A percentile compares a stretch with the other conserved stretches of the same genome.
Evolutionary conservation across 495 filamentous ascomycete species (phyloP).

Genomic region (Neurospora sp.): DNA sequence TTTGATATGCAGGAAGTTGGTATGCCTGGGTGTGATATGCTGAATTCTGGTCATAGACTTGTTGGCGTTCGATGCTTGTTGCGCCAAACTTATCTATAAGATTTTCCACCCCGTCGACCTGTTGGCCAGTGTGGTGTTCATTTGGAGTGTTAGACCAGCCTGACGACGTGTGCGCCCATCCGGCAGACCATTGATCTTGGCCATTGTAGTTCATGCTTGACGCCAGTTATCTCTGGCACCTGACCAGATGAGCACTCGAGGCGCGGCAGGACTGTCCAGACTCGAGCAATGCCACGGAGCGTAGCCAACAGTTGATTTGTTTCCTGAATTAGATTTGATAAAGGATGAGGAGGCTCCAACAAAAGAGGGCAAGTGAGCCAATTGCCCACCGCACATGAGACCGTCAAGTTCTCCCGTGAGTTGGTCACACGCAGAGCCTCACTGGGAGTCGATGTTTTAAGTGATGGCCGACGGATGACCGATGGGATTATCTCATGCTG

Average conservation of each 20-base stretch:
- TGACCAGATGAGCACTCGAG: not conserved
- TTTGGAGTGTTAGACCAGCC: not conserved
- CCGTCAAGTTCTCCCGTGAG: not conserved
- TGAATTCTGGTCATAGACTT: not conserved
- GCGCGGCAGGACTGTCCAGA: not conserved
- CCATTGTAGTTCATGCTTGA: not conserved
- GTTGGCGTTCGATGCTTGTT: slow-evolving; percentile 1
- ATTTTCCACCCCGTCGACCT: slow-evolving; percentile 1
- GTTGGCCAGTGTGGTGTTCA: not conserved
- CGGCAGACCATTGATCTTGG: not conserved
- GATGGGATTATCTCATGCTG: not conserved
- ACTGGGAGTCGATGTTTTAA: not conserved
- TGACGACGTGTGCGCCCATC: not conserved
- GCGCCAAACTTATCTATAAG: not conserved
- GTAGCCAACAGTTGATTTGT: not conserved
- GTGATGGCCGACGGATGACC: not conserved
- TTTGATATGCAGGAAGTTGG: not conserved
- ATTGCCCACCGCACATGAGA: not conserved
- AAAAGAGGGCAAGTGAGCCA: not conserved
- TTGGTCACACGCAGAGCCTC: not conserved
- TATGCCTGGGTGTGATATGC: not conserved
- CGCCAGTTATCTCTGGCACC: not conserved
- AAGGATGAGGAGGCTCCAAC: not conserved
- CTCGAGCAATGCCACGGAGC: not conserved
- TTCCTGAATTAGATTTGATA: not conserved